Evolutionary conservation across 2,329 filamentous ascomycete species (phyloP), one percentile per base, ranked within the genome.

Genomic region (Fusarium solani-melongenae): DNA sequence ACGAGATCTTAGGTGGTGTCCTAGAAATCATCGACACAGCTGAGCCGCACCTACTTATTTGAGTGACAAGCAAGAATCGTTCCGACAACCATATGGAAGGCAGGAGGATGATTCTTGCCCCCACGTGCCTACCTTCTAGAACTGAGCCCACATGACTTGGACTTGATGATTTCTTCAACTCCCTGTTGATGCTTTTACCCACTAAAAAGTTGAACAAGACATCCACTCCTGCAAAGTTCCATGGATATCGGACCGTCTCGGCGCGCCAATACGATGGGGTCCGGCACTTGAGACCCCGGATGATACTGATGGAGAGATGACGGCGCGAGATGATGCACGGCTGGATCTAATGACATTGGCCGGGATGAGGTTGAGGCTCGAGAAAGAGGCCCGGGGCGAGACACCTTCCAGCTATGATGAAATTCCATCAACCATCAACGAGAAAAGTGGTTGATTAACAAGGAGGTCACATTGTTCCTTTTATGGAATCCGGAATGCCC

Each of bases 211-310:
- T 68, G 66, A 44, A 58, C 70, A 51, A 71, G 67, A 68, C 62
- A 68, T 57, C 63, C 71, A 73, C 70, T 51, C 14, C 57, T 57
- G 51, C 46, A 63, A 51, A 38, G 49, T 33, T 20, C 49, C 36
- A 39, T 59, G 31, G 22, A 68, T 71, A 74, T 73, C 71, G 71
- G 71, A 66, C 71, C 71, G 71, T 74, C 69, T 74, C 55, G 70
- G 46, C 29, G 62, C 59, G 49, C 56, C 57, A 61, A 67, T 29
- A 41, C 53, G 59, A 64, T 58, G 39, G 69, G 34, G 41, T 34
- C 53, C 60, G 64, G 67, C 44, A 62, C 36, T 71, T 62, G 59
- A 49, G 41, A 57, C 71, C 63, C 59, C 60, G 41, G 60, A 66
- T 61, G 64, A 69, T 46, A 55, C 51, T 67, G 58, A 29, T 57